Conservation (phyloP, 495 filamentous ascomycete species). For the Xylaria flabelliformis region DNA sequence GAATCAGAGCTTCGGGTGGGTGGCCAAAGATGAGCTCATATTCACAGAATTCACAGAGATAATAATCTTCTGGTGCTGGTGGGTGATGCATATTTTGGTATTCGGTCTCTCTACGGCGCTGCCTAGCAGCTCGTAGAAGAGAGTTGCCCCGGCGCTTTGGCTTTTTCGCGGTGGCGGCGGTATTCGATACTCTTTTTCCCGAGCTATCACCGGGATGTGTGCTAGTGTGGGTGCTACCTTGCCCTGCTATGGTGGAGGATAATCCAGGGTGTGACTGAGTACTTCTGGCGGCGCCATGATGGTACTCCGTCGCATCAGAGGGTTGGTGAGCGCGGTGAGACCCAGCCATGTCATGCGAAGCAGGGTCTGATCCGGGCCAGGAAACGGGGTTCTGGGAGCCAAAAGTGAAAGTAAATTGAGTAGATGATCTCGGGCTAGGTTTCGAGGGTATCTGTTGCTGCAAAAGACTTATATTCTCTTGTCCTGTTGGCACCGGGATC, state of each 20-base stretch:
- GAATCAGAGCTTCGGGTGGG: slow-evolving; percentile 82
- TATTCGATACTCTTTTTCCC: slow-evolving; percentile 27
- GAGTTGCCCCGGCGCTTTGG: slow-evolving; percentile 40
- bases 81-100: slow-evolving; percentile 77
- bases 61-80: slow-evolving; percentile 75
- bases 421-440: slow-evolving; percentile 64
- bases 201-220: slow-evolving; percentile 21
- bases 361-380: slow-evolving; percentile 68
- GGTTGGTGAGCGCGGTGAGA: slow-evolving; percentile 30
- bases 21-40: slow-evolving; percentile 86
- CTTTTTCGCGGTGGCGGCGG: slow-evolving; percentile 33
- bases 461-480: slow-evolving; percentile 77
- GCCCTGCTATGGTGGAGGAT: slow-evolving; percentile 14
- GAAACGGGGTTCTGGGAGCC: slow-evolving; percentile 61
- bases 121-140: slow-evolving; percentile 42
- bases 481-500: slow-evolving; percentile 63
- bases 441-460: slow-evolving; percentile 70
- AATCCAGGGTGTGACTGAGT: slow-evolving; percentile 27
- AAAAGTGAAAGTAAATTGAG: slow-evolving; percentile 92
- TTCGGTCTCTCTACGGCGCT: slow-evolving; percentile 48
- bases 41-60: slow-evolving; percentile 95
- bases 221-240: slow-evolving; percentile 26
- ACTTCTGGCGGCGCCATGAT: slow-evolving; percentile 21
- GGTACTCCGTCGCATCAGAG: slow-evolving; percentile 23
- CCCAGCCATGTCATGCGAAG: slow-evolving; percentile 34